These are phyloP conservation scores for Malus asiatica DNA, from an alignment of 306 rosid species.

Conservation along the genomic window DNA sequence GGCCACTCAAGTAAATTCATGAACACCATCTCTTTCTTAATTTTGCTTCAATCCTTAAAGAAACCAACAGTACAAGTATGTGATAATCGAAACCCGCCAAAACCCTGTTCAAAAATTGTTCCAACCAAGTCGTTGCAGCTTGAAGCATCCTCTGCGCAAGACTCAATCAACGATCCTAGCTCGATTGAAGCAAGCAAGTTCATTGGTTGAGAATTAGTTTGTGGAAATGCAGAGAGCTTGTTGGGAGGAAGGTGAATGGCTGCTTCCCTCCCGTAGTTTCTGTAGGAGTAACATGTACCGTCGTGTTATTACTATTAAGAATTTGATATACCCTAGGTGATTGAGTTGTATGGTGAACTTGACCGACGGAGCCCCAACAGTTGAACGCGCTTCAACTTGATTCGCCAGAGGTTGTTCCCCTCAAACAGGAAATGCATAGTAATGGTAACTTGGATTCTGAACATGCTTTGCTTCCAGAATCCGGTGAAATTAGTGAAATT, in stretches of 20 bases:
- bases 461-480: constrained; percentile 15
- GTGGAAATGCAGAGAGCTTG: constrained; percentile 73
- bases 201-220: constrained; percentile 54
- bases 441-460: constrained; percentile 14
- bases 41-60: no score
- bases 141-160: no score
- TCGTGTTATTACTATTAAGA: background rate
- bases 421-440: constrained; percentile 18
- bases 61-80: no score
- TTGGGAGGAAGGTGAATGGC: constrained; percentile 78
- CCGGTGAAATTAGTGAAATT: constrained; percentile 52
- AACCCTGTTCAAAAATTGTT: no score
- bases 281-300: background rate
- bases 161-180: no score
- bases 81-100: no score
- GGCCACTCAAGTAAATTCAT: no score
- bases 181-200: constrained; percentile 39
- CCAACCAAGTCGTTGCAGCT: no score
- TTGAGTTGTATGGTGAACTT: constrained; percentile 44
- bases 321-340: constrained; percentile 39
- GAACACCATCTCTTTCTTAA: constrained; percentile 21
- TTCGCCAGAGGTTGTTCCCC: constrained; percentile 22
- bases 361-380: constrained; percentile 25
- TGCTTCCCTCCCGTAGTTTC: background rate
- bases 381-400: constrained; percentile 28